Evolutionary conservation across 1,284 basidiomycete species (phyloP).

Genomic region (Leccinum solheimii): DNA sequence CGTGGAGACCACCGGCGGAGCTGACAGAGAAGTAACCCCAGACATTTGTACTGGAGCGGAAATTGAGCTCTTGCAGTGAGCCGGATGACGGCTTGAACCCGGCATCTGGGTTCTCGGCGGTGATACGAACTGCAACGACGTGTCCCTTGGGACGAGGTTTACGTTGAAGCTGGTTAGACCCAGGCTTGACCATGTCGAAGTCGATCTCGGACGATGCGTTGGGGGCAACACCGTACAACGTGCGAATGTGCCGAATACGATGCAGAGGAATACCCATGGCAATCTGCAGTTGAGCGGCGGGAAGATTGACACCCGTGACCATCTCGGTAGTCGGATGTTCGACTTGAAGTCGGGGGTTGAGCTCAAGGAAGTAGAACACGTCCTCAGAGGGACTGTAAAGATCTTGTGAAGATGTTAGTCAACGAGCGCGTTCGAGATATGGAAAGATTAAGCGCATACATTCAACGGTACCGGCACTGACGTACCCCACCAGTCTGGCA

Average conservation of each 20-base stretch:
- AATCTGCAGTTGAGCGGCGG: conserved; percentile 95
- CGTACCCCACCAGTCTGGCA: conserved; percentile 98
- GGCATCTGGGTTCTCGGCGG: conserved; percentile 98
- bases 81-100: conserved; percentile 99
- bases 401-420: conserved; percentile 50
- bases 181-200: conserved; percentile 92
- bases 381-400: conserved; percentile 95
- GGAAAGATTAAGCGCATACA: conserved; percentile 51
- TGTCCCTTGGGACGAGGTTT: conserved; percentile 98
- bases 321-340: conserved; percentile 99
- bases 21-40: conserved; percentile 99
- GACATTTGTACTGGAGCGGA: conserved; percentile 98
- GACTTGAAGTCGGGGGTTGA: conserved; percentile 99
- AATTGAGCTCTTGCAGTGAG: conserved; percentile 96
- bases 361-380: conserved; percentile 96
- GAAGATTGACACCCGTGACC: conserved; percentile 98
- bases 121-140: conserved; percentile 98
- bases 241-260: conserved; percentile 94
- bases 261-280: conserved; percentile 99
- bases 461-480: conserved; percentile 98
- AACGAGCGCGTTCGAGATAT: conserved; percentile 2
- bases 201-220: conserved; percentile 90
- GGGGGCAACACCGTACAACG: conserved; percentile 92
- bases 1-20: conserved; percentile 94
- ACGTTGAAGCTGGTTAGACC: conserved; percentile 85